Evolutionary conservation across 2,329 filamentous ascomycete genomes (phyloP).

Genomic region (Fusarium palustre): DNA sequence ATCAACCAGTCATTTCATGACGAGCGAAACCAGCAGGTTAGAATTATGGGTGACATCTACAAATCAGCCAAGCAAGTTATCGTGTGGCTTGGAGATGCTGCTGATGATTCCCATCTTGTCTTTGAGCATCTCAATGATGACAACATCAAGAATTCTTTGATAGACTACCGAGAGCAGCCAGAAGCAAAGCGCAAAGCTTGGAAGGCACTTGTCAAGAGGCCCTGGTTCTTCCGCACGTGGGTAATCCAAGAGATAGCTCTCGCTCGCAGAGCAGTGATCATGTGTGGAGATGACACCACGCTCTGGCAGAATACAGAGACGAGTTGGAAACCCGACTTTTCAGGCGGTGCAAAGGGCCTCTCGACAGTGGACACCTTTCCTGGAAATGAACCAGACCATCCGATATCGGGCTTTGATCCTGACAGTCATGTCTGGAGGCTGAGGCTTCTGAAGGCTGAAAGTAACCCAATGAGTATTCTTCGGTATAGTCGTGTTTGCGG

Average conservation of each 20-base stretch:
- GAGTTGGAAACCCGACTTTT: conserved; percentile 12
- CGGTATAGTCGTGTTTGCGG: conserved; percentile 19
- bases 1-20: conserved; percentile 19
- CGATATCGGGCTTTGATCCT: not conserved
- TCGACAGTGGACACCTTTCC: not conserved
- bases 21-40: conserved; percentile 29
- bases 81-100: conserved; percentile 17
- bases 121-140: conserved; percentile 13
- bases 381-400: not conserved
- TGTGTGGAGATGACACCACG: conserved; percentile 6
- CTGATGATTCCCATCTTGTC: conserved; percentile 7
- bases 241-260: conserved; percentile 25
- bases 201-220: conserved; percentile 3
- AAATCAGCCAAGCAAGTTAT: conserved; percentile 25
- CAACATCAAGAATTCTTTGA: fast-evolving
- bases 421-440: conserved; percentile 17
- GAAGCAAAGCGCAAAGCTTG: not conserved
- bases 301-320: not conserved
- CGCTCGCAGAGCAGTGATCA: not conserved
- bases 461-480: conserved; percentile 12
- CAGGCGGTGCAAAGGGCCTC: not conserved
- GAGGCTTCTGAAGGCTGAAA: not conserved
- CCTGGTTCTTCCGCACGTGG: conserved; percentile 34
- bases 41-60: conserved; percentile 31
- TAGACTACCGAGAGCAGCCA: fast-evolving